Base-by-base conservation (phyloP, 1,284 basidiomycete species). In the Ustilago hordei region DNA sequence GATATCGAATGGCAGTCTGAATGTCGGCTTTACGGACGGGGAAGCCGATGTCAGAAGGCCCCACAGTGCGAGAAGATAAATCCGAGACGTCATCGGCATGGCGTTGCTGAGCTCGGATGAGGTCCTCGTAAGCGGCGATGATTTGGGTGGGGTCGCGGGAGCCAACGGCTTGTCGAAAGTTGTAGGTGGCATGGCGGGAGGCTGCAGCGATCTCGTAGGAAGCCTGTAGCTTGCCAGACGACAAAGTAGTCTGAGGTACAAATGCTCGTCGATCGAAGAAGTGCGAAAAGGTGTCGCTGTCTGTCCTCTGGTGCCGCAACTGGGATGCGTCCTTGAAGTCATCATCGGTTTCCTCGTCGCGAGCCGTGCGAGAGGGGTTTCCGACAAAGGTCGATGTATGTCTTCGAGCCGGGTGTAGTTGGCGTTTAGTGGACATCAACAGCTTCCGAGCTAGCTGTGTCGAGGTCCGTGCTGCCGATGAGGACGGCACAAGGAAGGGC, bases 1-100 rank as follows among this genome's bases (percentile, higher is more conserved):
- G 32, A 34, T 41, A n/a, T 2, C 55, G 57, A 9, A 78, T 63
- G 11, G 75, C 75, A 0, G 57, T 57, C 54, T 73, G 67, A 1
- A 78, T 60, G 19, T 78, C 67, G 17, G 31, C 41, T 56, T 78
- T 78, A 17, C 64, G 75, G 17, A 73, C 13, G 2, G 67, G 69
- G n/a, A 78, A 73, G 28, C 54, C 41, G 38, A 60, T 39, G 12
- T 70, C 55, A 7, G 56, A 31, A 4, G 32, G 8, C 6, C 56
- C 45, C 3, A 60, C 0, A 13, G 54, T 2, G 2, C 45, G 32
- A 12, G 73, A 75, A 3, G 64, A 41, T 6, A 50, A 57, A 9
- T 28, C 5, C 1, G 8, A 28, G 39, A 67, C 36, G 41, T 64
- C 54, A 34, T 52, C n/a, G 9, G 34, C 64, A 7, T 67, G 57